Base-by-base conservation (phyloP, 805 yeast species). In the Kregervanrija delftensis region DNA sequence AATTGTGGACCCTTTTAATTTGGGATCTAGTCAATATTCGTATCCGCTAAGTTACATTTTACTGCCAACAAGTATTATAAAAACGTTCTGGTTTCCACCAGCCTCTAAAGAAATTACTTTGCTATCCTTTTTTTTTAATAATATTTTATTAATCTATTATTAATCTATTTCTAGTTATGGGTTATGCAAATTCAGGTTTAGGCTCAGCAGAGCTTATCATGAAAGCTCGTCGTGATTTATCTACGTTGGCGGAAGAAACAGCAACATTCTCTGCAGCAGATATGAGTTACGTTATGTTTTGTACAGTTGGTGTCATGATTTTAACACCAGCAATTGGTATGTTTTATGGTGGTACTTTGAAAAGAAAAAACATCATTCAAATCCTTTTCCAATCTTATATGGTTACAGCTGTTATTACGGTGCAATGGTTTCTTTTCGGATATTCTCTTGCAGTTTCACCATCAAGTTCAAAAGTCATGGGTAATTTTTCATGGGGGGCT, bases 231-330 rank as follows among this genome's bases (percentile, higher is more conserved):
- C 52, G 63, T 13, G 63, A 57, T 42, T 44, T 57, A 2, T 48
- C 51, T 1, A 59, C 62, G 3, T 47, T 63, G 33, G 57, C 55
- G 4, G 71, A 67, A 15, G 73, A 71, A 42, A 62, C 69, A 1
- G 59, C 68, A 10, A 60, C 69, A 4, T 63, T 43, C 38, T 43
- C 40, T 10, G 48, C 71, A 1, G 67, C 71, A 8, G 79, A 75
- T 52, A 73, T 75, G 76, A 77, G 68, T 8, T 75, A 72, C 45
- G 67, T 74, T 10, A 50, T 72, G 60, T 64, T 71, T 47, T 70
- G 73, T 49, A 60, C 81, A 0, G 70, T 76, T 13, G 68, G 70
- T 8, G 77, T 78, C 14, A 70, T 69, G 56, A 61, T 72, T 42
- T 64, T 72, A 52, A 72, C 76, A 1, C 76, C 77, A 3, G 63